Conservation (phyloP, 2,329 filamentous ascomycete genomes). For the Botrytis paeoniae region DNA sequence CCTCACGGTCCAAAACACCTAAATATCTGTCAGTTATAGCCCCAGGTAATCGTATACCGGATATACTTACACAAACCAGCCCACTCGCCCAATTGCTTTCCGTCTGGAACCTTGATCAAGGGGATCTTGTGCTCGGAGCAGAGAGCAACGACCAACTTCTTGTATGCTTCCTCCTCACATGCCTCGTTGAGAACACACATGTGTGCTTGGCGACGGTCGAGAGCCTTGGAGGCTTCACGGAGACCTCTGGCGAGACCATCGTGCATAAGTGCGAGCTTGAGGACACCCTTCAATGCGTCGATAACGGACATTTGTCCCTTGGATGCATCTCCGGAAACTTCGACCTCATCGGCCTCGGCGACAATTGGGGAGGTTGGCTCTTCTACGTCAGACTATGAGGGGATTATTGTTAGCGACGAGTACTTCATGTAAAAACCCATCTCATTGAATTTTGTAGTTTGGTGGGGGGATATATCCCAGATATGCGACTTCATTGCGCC, state of each 20-base stretch:
- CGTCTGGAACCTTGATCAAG: slow-evolving; percentile 99
- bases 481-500: neutral
- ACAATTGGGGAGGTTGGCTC: slow-evolving; percentile 87
- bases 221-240: slow-evolving; percentile 96
- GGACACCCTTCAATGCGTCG: slow-evolving; percentile 96
- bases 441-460: slow-evolving; percentile 15
- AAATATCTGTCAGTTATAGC: slow-evolving; percentile 26
- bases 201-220: slow-evolving; percentile 97
- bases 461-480: neutral
- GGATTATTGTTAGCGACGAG: neutral
- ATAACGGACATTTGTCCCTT: slow-evolving; percentile 97
- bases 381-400: slow-evolving; percentile 96
- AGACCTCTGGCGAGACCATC: slow-evolving; percentile 98
- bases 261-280: slow-evolving; percentile 99
- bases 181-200: slow-evolving; percentile 99
- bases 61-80: slow-evolving; percentile 90
- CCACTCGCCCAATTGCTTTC: slow-evolving; percentile 99
- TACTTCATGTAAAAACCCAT: neutral
- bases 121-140: slow-evolving; percentile 99
- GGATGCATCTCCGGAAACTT: slow-evolving; percentile 87
- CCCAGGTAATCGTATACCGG: neutral
- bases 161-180: slow-evolving; percentile 99
- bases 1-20: slow-evolving; percentile 99
- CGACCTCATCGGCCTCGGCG: slow-evolving; percentile 82
- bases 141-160: slow-evolving; percentile 98